Conservation (phyloP, 768 basidiomycete species). For the Coprinopsis strossmayeri region DNA sequence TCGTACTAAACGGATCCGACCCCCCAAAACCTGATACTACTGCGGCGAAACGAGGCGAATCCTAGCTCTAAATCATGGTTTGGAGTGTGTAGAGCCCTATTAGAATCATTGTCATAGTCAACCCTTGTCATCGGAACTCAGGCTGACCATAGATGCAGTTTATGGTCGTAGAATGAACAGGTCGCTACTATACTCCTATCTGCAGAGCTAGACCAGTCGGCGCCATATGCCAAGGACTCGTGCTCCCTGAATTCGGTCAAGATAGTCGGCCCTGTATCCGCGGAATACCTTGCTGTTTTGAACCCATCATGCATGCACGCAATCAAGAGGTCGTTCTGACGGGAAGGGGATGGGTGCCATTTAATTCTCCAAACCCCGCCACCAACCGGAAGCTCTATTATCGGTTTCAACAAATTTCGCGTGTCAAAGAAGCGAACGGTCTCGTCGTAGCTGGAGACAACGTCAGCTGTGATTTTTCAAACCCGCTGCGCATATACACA, state of each 20-base stretch:
- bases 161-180: constrained; percentile 95
- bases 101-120: too few relatives aligned
- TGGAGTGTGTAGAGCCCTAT: too few relatives aligned
- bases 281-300: constrained; percentile 61
- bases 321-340: constrained; percentile 74
- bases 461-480: constrained; percentile 4
- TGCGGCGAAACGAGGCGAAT: neutral
- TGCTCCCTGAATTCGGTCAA: constrained; percentile 67
- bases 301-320: constrained; percentile 98
- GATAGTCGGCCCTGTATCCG: constrained; percentile 26
- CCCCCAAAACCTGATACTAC: neutral
- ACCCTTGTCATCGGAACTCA: constrained; percentile 30
- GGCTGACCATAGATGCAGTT: constrained; percentile 71
- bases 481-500: constrained; percentile 23
- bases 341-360: constrained; percentile 77
- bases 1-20: constrained; percentile 25
- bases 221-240: constrained; percentile 83
- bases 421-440: constrained; percentile 78
- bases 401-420: constrained; percentile 53
- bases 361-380: constrained; percentile 96
- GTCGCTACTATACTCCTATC: constrained; percentile 54
- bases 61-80: neutral
- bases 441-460: constrained; percentile 65
- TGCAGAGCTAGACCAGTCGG: constrained; percentile 69
- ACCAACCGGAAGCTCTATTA: constrained; percentile 62